Conservation (phyloP, 2,329 filamentous ascomycete species). For the Aspergillus aculeatinus region DNA sequence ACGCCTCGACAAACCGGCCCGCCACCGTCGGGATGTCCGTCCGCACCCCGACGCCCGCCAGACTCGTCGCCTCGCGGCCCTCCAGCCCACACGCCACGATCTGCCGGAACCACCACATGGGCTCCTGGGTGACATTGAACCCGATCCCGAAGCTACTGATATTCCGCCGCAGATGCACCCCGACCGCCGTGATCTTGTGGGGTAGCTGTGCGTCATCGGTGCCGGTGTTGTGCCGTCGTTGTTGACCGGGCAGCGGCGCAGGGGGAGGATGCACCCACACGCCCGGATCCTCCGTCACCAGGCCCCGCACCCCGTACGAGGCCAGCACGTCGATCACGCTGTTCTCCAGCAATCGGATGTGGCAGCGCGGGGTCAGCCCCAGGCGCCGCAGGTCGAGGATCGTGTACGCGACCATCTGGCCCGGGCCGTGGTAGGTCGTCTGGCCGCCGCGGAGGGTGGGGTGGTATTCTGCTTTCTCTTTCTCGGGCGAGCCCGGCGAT, state of each 20-base stretch:
- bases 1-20: conserved; percentile 36
- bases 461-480: conserved; percentile 60
- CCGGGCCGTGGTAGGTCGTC: conserved; percentile 92
- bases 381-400: conserved; percentile 76
- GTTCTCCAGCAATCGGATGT: conserved; percentile 75
- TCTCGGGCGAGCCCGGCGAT: not conserved
- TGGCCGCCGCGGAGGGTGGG: conserved; percentile 81
- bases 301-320: conserved; percentile 60
- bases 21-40: conserved; percentile 42
- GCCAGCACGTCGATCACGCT: conserved; percentile 67
- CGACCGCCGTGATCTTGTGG: conserved; percentile 81
- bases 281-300: conserved; percentile 73
- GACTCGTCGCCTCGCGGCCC: conserved; percentile 75
- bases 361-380: conserved; percentile 67
- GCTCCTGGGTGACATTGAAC: conserved; percentile 52
- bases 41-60: conserved; percentile 54
- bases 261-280: conserved; percentile 65
- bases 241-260: too few relatives aligned
- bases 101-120: conserved; percentile 67
- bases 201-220: conserved; percentile 4
- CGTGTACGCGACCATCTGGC: conserved; percentile 90
- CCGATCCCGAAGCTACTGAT: conserved; percentile 83
- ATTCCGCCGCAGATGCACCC: conserved; percentile 84
- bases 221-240: too few relatives aligned
- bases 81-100: conserved; percentile 90